Base-by-base conservation (phyloP, 305 asterid species). In the Andrographis paniculata region DNA sequence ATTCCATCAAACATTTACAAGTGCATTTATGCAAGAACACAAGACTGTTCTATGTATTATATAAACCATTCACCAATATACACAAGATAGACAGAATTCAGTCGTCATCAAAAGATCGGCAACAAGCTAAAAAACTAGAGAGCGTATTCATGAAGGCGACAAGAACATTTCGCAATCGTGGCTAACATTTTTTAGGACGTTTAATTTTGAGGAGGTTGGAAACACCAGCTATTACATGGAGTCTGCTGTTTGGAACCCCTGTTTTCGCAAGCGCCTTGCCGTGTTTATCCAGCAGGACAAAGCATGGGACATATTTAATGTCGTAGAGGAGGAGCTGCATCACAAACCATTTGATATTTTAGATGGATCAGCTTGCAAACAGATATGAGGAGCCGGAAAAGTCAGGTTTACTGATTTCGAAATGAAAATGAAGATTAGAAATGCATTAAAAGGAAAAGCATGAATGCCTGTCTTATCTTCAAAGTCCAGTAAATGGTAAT, bases 221-320 rank as follows among this genome's bases (percentile, higher is more conserved):
- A 62, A 84, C 72, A 5, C 87, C 97, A 1, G 97, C 97, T 10
- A 88, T 70, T 2, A 88, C 94, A 60, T 81, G 97, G 43, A 36
- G 77, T 50, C 95, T 70, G 53, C 87, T 84, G 65, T 66, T 61
- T 1, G 97, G 97, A 14, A 81, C 70, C 0, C 95, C 94, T 1
- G 97, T 79, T 64, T 88, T 88, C 30, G 94, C 94, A 24, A 84
- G 67, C 0, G 95, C 95, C 39, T 51, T 79, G 18, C 97, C 95
- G 19, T 77, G n/a, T 53, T 76, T 75, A 56, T 84, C 95, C 30
- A 88, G 57, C 0, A 88, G 72, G 53, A 88, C 94, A 14, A 88
- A 84, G 80, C 97, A 84, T 13, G 97, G 95, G 51, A 88, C 97
- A 20, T 84, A 88, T 57, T 63, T 79, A 20, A 88, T 79, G 77